Evolutionary conservation across 208 protist species (phyloP), one percentile per base, ranked within the genome.

Genomic region (Wallacemonas sp.): DNA sequence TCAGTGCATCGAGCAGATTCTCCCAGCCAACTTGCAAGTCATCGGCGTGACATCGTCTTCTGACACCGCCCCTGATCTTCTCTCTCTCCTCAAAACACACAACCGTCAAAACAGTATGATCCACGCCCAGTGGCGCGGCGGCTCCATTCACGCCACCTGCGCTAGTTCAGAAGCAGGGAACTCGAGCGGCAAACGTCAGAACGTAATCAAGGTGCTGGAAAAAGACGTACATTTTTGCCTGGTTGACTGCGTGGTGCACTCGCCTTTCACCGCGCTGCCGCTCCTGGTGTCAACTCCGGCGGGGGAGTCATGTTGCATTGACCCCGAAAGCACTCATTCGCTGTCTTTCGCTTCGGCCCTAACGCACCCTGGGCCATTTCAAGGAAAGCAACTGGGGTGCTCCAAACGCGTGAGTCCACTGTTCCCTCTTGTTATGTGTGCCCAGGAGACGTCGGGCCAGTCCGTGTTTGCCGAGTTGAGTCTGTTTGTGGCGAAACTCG

Each of bases 1-100:
- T 4, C 82, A 92, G 39, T 89, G 82, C 63, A 61, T 92, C n/a
- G 79, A 92, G 66, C 58, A 73, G 17, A 69, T 92, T 2, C 60
- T 92, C 15, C 79, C 85, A 12, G 81, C 74, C 29, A 83, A 83
- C n/a, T 62, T 89, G 32, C 37, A 66, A 2, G 73, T 92, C n/a
- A 29, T 92, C n/a, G 85, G 82, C 38, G 48, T 89, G 29, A 15
- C 42, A 15, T 3, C 13, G 32, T 32, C 50, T 3, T 57, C 50
- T 9, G 19, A 57, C 13, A 21, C 15, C 9, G 0, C 50, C 29
- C 30, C 50, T 2, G 2, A 32, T 10, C 26, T 57, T 10, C 50
- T 57, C 30, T 26, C 50, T 38, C 6, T n/a, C 32, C 17, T 57
- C 3, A 57, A 57, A 37, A 32, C 33, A 26, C 50, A 57, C 50